These are phyloP conservation scores for Dalbergia oliveri DNA, from an alignment of 306 rosid genomes.

Conservation along the genomic window DNA sequence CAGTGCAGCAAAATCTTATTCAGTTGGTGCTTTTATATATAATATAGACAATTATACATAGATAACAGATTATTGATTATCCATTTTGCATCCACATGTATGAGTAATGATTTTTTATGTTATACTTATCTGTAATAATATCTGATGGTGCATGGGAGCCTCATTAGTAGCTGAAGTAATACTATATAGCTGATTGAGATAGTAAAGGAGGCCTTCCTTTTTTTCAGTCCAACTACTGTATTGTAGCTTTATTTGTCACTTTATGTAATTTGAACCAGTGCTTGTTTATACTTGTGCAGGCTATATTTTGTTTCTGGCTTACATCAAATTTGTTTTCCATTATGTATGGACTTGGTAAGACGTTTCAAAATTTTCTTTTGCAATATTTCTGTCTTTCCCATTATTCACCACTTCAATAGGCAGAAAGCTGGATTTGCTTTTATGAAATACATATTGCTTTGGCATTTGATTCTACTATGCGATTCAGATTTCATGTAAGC, in stretches of 20 bases:
- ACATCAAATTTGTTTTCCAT: constrained; percentile 87
- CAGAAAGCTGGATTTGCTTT: constrained; percentile 21
- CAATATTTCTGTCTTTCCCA: constrained; percentile 32
- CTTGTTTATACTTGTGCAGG: constrained; percentile 64
- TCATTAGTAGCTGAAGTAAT: too few relatives aligned
- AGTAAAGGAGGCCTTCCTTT: constrained; percentile 4
- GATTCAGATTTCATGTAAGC: constrained; percentile 15
- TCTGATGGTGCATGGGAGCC: background rate
- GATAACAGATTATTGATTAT: constrained; percentile 4
- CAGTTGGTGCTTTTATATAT: background rate
- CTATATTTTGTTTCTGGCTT: constrained; percentile 92
- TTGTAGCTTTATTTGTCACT: constrained; percentile 18
- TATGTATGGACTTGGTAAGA: constrained; percentile 78
- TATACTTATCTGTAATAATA: constrained; percentile 1
- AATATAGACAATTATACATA: background rate
- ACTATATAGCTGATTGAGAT: background rate
- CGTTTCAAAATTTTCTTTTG: constrained; percentile 36
- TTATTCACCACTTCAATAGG: background rate
- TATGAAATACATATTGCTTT: constrained; percentile 22
- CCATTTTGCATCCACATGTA: constrained; percentile 16
- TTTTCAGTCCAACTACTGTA: background rate
- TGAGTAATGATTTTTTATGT: background rate
- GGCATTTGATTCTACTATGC: constrained; percentile 1
- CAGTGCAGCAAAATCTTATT: constrained; percentile 2
- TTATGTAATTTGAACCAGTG: constrained; percentile 38